phyloP scores from a whole-genome alignment of 345 rosid genomes.

The Brassica nigra region DNA sequence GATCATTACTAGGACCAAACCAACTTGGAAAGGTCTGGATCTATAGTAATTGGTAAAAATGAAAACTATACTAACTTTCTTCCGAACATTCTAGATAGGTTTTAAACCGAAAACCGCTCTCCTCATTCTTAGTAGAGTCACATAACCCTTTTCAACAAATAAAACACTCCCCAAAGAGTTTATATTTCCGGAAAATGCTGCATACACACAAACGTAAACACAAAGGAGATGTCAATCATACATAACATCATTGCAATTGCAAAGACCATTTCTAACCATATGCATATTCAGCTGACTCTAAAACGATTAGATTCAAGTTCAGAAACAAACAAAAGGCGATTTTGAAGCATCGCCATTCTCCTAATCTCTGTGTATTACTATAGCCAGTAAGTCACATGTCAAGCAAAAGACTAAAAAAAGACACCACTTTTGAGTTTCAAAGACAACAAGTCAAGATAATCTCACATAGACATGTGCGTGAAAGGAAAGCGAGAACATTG shows the following conservation, averaged over 20 bases:
- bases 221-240: neutral
- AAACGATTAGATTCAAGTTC: neutral
- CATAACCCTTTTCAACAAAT: neutral
- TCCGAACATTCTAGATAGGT: neutral
- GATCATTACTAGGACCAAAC: neutral
- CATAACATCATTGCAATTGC: neutral
- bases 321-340: neutral
- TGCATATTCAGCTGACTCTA: neutral
- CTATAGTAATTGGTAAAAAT: neutral
- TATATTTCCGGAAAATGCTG: neutral
- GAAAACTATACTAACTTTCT: neutral
- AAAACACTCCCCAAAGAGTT: neutral
- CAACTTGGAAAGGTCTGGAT: neutral
- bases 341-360: neutral
- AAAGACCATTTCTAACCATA: neutral
- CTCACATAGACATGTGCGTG: neutral
- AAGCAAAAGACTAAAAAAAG: neutral
- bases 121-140: neutral
- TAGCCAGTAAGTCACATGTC: neutral
- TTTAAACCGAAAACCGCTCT: neutral
- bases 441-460: neutral
- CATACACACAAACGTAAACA: neutral
- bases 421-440: neutral
- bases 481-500: constrained; percentile 3
- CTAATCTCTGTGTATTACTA: neutral